These are phyloP conservation scores for Trametes pubescens DNA, from an alignment of 1,284 basidiomycete genomes.

Conservation along the genomic window DNA sequence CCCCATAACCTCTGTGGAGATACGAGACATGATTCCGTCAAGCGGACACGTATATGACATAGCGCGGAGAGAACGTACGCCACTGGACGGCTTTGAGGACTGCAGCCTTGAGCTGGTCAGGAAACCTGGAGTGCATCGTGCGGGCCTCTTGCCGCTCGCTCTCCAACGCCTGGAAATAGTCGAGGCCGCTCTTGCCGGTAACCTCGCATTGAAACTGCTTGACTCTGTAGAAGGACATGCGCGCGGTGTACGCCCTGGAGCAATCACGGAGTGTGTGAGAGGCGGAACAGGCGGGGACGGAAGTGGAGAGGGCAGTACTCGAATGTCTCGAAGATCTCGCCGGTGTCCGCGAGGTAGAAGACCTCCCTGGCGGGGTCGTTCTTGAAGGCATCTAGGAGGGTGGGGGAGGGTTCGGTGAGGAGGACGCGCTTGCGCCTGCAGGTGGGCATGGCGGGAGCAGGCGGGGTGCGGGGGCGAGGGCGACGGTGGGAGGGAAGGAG, in stretches of 20 bases:
- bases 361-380: slow-evolving; percentile 77
- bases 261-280: slow-evolving; percentile 26
- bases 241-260: slow-evolving; percentile 84
- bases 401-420: slow-evolving; percentile 79
- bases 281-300: slow-evolving; percentile 33
- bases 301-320: slow-evolving; percentile 63
- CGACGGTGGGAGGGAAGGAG: slow-evolving; percentile 28
- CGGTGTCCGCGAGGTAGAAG: slow-evolving; percentile 91
- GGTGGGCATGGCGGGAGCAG: slow-evolving; percentile 72
- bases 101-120: slow-evolving; percentile 90
- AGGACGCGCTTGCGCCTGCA: slow-evolving; percentile 92
- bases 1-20: slow-evolving; percentile 86
- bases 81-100: slow-evolving; percentile 95
- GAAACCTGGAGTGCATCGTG: slow-evolving; percentile 90
- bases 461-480: slow-evolving; percentile 21
- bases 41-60: slow-evolving; percentile 31
- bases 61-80: slow-evolving; percentile 65
- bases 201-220: slow-evolving; percentile 96
- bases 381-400: slow-evolving; percentile 69
- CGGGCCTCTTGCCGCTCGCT: slow-evolving; percentile 91
- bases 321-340: slow-evolving; percentile 95
- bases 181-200: slow-evolving; percentile 91
- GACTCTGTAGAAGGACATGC: slow-evolving; percentile 93
- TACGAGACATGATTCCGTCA: slow-evolving; percentile 16
- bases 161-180: slow-evolving; percentile 93